Evolutionary conservation across 306 rosid species (phyloP), one percentile per base, ranked within the genome.

Genomic region (Malus sieversii): DNA sequence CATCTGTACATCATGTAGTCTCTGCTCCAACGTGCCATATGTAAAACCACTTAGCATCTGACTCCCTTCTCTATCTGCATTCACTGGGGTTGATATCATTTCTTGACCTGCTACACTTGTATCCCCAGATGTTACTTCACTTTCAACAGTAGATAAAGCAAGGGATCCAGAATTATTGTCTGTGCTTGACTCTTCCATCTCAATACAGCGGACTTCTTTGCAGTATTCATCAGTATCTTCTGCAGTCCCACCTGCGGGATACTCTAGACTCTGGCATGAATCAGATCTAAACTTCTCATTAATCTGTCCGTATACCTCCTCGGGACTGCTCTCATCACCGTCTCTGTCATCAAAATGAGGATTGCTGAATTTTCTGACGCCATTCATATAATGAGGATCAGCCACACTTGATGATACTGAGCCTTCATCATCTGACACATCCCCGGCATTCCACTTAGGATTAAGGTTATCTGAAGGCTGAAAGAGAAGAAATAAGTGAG

Each of bases 191-290:
- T 82, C 89, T 69, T 87, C 97, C 87, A 77, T 80, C 75, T 88
- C 98, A 42, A 96, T 84, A 60, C 99, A 96, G 80, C 66, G 85
- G 73, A 96, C 98, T 84, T 96, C 99, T 85, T 87, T 96, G 90
- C 97, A 95, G 83, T 83, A 83, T 60, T 85, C 92, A 83, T 88
- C 92, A 23, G 81, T 79, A 78, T 82, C 84, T 58, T 87, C 87
- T 70, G 86, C 81, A 45, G 64, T 75, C 60, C 68, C 83, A 70
- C 61, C 70, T 4, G 77, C 59, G 29, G 66, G 40, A 61, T 66
- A 71, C 52, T 40, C 82, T 63, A 71, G 79, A 71, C 81, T 81
- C 55, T 48, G 86, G 62, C 58, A 51, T 23, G 78, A 81, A 79
- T 80, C 66, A 45, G 76, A 79, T 67, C 62, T 58, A n/a, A 58